These are phyloP conservation scores for Malus hybrid DNA, from an alignment of 331 rosid genomes.

Conservation along the genomic window DNA sequence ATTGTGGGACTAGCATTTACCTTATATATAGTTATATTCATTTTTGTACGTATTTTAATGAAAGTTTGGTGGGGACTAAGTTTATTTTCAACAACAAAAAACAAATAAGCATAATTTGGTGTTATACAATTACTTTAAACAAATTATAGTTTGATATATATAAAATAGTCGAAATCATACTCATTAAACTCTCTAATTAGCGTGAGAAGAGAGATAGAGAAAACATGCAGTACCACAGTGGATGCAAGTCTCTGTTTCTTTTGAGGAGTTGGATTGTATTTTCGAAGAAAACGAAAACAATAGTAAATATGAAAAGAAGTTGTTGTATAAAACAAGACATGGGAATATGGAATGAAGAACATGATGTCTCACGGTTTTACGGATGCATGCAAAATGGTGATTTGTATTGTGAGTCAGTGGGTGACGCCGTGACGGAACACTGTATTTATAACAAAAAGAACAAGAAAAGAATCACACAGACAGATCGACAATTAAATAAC, in stretches of 20 bases:
- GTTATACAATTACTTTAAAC: too few species aligned
- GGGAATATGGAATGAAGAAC: neutral
- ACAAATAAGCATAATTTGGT: too few species aligned
- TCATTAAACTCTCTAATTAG: too few species aligned
- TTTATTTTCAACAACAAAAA: too few species aligned
- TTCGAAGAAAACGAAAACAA: too few species aligned
- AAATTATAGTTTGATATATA: too few species aligned
- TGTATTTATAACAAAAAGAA: slow-evolving; percentile 16
- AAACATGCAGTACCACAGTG: too few species aligned
- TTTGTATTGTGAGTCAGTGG: slow-evolving; percentile 5
- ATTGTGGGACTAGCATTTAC: neutral
- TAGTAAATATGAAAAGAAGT: neutral
- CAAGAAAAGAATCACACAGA: slow-evolving; percentile 31
- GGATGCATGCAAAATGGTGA: slow-evolving; percentile 31
- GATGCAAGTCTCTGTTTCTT: too few species aligned
- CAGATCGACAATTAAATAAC: neutral
- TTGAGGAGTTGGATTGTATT: too few species aligned
- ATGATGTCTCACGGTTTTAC: slow-evolving; percentile 21
- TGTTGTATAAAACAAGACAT: neutral
- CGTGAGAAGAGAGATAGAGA: too few species aligned
- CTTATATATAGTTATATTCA: neutral
- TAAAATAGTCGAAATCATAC: too few species aligned
- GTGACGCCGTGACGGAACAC: slow-evolving; percentile 33
- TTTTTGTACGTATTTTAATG: neutral
- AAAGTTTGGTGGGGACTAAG: neutral